Base-by-base conservation (phyloP, 352 stramenopile genomes). In the Phytophthora pseudosyringae region DNA sequence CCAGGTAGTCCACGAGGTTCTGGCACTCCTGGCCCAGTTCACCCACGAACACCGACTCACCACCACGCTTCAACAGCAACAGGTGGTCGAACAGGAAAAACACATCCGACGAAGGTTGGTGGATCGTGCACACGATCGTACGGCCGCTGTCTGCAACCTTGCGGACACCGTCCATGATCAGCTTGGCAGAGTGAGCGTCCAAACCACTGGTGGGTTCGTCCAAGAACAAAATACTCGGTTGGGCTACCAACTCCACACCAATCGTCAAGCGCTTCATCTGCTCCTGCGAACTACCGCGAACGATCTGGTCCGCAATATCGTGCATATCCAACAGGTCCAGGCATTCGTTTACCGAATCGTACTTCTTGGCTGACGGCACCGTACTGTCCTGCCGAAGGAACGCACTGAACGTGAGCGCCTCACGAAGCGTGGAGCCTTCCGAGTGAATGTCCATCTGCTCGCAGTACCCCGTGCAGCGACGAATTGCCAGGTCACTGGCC, bases 81-180 rank as follows among this genome's bases (percentile, higher is more conserved):
- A 96, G 48, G 38, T 82, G 78, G 66, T 97, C 88, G 59, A 97
- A 96, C 40, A 89, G 80, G 36, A 85, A 81, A 16, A 97, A 96
- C 1, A 97, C 81, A 45, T 97, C 84, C 1, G 79, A 90, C 25
- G 77, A 83, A 26, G 91, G 91, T 70, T 98, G 91, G 64, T 98
- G 91, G 65, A 98, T 98, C 28, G 89, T 97, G 40, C 91, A 95
- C 2, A 97, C 67, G 21, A 98, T 83, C 10, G 80, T 91, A 4
- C 76, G 61, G 8, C 88, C 86, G 16, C 74, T 78, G 32, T 61
- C 54, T 5, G 89, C 86, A 46, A 96, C 78, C 47, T 93, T 91
- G 33, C 91, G 84, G 5, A 97, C 73, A 0, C 93, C 76, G 11
- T 89, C 73, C 54, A 96, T 89, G 16, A 97, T 64, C 47, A 90